A percentile compares a stretch with the other conserved stretches of the same genome.
phyloP scores from a whole-genome alignment of 1,139 yeast genomes.

The Martiniozyma asiatica region DNA sequence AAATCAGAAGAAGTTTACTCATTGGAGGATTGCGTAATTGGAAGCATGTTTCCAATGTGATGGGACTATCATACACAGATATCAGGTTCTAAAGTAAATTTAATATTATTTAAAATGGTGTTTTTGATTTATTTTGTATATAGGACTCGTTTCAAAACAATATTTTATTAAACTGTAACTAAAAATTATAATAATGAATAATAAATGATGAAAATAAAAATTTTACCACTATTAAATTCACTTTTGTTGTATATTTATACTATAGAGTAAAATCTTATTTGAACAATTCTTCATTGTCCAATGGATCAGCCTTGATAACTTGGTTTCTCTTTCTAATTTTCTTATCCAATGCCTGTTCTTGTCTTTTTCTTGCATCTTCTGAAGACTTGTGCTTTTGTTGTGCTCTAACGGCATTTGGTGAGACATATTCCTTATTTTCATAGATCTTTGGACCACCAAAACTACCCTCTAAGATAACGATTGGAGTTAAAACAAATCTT shows the following conservation, averaged over 20 bases:
- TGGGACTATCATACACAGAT: conserved; percentile 15
- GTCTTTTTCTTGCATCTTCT: conserved; percentile 62
- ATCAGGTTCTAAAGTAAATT: too few species aligned
- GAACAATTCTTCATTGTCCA: conserved; percentile 69
- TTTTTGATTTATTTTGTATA: too few species aligned
- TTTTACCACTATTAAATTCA: too few species aligned
- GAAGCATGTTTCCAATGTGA: conserved; percentile 14
- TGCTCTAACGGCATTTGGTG: conserved; percentile 91
- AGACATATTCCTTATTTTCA: conserved; percentile 92
- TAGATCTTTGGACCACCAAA: conserved; percentile 97
- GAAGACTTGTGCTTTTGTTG: conserved; percentile 77
- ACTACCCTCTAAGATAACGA: conserved; percentile 89
- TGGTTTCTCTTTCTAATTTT: conserved; percentile 67
- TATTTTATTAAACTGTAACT: too few species aligned
- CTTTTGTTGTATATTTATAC: too few species aligned
- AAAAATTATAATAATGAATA: too few species aligned
- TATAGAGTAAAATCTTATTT: too few species aligned
- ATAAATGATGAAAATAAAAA: too few species aligned
- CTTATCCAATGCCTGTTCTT: conserved; percentile 68
- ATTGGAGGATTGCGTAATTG: conserved; percentile 19
- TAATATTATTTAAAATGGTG: too few species aligned
- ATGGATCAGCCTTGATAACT: conserved; percentile 69
- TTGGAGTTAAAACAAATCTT: conserved; percentile 84
- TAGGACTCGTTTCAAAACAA: too few species aligned
- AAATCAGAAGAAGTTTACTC: conserved; percentile 14